Base-by-base conservation (phyloP, 768 basidiomycete species). In the Cubamyces lactineus region DNA sequence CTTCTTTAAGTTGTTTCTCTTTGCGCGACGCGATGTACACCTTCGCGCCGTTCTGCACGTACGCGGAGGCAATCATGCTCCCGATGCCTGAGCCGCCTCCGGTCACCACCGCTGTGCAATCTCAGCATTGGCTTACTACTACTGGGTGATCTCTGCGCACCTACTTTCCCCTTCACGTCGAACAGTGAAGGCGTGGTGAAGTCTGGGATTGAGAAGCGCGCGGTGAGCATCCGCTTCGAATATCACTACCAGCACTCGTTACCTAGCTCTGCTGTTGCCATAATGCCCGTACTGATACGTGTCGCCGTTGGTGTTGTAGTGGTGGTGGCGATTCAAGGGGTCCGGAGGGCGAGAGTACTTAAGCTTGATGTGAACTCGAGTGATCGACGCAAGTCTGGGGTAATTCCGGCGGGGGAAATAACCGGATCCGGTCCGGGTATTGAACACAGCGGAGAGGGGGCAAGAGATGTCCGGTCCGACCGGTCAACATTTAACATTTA, bases 1-100 rank as follows among this genome's bases (percentile, higher is more conserved):
- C 91, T 80, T 89, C 84, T 75, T 89, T 85, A 59, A 96, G 80
- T 67, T 89, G 88, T 19, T 79, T 72, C 76, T 92, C 90, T 71
- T 93, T 94, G 57, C 94, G 81, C 12, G 91, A 87, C 15, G 94
- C 92, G 66, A 96, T 94, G 76, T 95, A 94, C 43, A 96, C 94
- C 67, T 86, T 88, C 38, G 88, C 91, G 13, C 94, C 94, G 68
- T 95, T 94, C 75, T 88, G 84, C 1, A 88, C 90, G 67, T 92
- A 88, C 1, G 90, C 87, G 0, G 85, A 77, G 23, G 94, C 92
- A 67, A 95, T 93, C 84, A 92, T 88, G 69, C 84, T 86, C 8
- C 93, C 93, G 47, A 96, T 84, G 1, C 93, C 93, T 42, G 88
- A 88, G 50, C 89, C 86, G 21, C 93, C 93, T 2, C 93, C 93